Base-by-base conservation (phyloP, 495 filamentous ascomycete genomes). In the Cercophora scortea region DNA sequence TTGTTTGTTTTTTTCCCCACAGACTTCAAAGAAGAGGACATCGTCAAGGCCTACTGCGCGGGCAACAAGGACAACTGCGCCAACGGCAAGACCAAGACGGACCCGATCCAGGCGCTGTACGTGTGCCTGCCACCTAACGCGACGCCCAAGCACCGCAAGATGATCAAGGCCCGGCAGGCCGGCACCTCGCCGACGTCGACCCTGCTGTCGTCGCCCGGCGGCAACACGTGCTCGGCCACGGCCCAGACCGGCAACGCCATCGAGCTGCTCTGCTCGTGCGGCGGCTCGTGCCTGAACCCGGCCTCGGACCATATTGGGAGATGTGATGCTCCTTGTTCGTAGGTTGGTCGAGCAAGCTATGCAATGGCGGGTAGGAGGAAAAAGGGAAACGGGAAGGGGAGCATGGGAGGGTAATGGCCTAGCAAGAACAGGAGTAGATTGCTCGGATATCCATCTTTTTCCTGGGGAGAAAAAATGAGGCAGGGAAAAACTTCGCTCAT, bases 21-120 rank as follows among this genome's bases (percentile, higher is more conserved):
- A 74, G 71, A 69, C 52, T 74, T 70, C 50, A 50, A 58, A 6
- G 60, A 67, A 49, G 49, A 60, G 42, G 71, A 71, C 45, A 59
- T 74, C 42, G 62, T 69, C 56, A 64, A 67, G 52, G 58, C 68
- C 48, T 74, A 74, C 59, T 74, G 71, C 60, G 61, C 50, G 46
- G 65, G 60, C 17, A 56, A 64, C 47, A 55, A 55, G 13, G 64
- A 65, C 25, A 69, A 72, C 54, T 72, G 70, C 58, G 35, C 61
- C 17, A 60, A 59, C 44, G 61, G 65, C 55, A 69, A 65, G 50
- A 54, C 62, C 38, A 71, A 69, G 52, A 69, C 71, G 9, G 67
- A 67, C 39, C 61, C 67, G 11, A 57, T 64, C 39, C 57, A 74
- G 47, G 70, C 64, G 11, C 65, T 74, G 32, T 74, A 68, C 56